These are phyloP conservation scores for Stipa capillata DNA, from an alignment of 176 grass and related monocot genomes.

Conservation along the genomic window DNA sequence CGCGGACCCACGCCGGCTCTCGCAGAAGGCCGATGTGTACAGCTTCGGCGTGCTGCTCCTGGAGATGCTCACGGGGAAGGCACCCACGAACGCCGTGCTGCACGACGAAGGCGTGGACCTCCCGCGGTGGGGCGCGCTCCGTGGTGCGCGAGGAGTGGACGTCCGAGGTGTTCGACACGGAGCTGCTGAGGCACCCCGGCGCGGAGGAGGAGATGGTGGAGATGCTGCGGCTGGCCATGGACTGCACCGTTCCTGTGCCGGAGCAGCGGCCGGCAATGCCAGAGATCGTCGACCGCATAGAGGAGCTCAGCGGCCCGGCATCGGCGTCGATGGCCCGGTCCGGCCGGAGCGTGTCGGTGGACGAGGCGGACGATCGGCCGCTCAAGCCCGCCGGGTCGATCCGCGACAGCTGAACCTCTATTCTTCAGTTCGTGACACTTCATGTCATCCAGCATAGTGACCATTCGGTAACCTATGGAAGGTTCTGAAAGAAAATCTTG, in stretches of 20 bases:
- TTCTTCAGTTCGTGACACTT: background rate
- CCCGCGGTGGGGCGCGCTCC: constrained; percentile 59
- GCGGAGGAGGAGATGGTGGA: constrained; percentile 75
- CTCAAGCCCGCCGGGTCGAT: constrained; percentile 34
- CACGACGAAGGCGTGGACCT: constrained; percentile 71
- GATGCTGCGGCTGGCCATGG: constrained; percentile 60
- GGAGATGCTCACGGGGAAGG: constrained; percentile 70
- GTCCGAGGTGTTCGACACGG: constrained; percentile 63
- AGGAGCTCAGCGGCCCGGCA: constrained; percentile 24
- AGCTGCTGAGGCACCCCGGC: constrained; percentile 52
- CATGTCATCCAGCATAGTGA: background rate
- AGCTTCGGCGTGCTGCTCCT: constrained; percentile 72
- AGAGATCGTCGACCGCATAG: constrained; percentile 52
- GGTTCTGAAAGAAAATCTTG: background rate
- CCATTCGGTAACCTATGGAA: constrained; percentile 20
- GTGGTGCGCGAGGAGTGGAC: constrained; percentile 68
- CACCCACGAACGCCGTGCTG: constrained; percentile 43
- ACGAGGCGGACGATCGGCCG: constrained; percentile 59
- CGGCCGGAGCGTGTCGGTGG: constrained; percentile 31
- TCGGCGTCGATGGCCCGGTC: background rate
- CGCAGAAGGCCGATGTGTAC: constrained; percentile 76
- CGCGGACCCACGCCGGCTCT: constrained; percentile 34
- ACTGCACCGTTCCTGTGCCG: constrained; percentile 33
- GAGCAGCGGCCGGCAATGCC: constrained; percentile 51
- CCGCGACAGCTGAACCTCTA: constrained; percentile 9